These are phyloP conservation scores for Macrotyloma uniflorum DNA, from an alignment of 306 rosid species.

Conservation along the genomic window DNA sequence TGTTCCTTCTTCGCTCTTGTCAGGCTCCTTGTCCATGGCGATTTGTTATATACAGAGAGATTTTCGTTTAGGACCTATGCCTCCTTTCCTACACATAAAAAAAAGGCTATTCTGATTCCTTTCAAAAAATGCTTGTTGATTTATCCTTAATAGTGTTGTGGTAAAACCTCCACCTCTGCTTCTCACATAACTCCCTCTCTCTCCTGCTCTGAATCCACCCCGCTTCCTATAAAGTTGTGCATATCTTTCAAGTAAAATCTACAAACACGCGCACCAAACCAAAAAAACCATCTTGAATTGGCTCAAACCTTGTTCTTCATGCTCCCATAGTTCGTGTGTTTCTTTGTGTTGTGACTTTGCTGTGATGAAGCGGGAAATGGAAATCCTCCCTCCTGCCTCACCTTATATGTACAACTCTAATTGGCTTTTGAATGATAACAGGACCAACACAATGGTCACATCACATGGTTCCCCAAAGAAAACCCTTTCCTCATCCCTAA, in stretches of 20 bases:
- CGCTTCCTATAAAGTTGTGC: conserved; percentile 36
- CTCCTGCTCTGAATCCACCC: conserved; percentile 34
- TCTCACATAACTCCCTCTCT: conserved; percentile 35
- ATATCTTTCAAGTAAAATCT: conserved; percentile 9
- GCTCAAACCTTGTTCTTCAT: not conserved
- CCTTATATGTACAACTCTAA: conserved; percentile 52
- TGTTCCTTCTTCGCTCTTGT: conserved; percentile 67
- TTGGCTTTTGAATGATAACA: conserved; percentile 58
- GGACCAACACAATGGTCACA: conserved; percentile 61
- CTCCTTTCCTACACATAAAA: conserved; percentile 44
- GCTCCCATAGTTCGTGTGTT: conserved; percentile 28
- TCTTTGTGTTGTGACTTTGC: not conserved
- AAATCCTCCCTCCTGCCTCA: conserved; percentile 54
- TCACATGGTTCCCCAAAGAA: too few species aligned
- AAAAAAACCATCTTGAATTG: conserved; percentile 7
- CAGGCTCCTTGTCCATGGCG: conserved; percentile 92
- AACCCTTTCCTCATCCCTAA: too few species aligned
- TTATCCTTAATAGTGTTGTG: conserved; percentile 52
- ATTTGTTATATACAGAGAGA: conserved; percentile 98
- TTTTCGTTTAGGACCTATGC: too few species aligned
- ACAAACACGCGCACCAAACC: not conserved
- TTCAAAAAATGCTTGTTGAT: conserved; percentile 63
- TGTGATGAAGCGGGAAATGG: conserved; percentile 75
- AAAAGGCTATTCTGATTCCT: conserved; percentile 78
- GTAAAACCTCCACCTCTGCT: conserved; percentile 63